phyloP scores from a whole-genome alignment of 1,139 yeast genomes.

The Cylindricascospora bacillispora region DNA sequence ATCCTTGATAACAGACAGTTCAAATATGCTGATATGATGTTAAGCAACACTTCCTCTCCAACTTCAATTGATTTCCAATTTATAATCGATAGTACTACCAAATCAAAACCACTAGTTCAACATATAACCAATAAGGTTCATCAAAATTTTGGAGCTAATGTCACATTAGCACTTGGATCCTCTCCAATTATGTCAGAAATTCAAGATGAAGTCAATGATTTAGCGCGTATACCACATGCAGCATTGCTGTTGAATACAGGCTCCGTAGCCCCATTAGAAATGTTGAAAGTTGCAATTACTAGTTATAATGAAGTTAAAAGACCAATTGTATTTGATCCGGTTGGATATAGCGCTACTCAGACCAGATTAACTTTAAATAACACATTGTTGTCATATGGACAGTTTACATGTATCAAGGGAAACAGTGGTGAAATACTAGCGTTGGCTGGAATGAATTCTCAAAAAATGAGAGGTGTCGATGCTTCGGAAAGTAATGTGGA shows the following conservation, averaged over 20 bases:
- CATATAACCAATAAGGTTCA: conserved; percentile 89
- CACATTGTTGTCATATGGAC: conserved; percentile 42
- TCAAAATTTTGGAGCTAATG: conserved; percentile 78
- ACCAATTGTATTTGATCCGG: conserved; percentile 79
- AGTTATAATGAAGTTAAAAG: conserved; percentile 45
- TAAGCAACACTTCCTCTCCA: conserved; percentile 4
- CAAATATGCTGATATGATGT: conserved; percentile 6
- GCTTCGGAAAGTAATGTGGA: conserved; percentile 31
- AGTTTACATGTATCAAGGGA: conserved; percentile 67
- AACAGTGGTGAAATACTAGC: conserved; percentile 71
- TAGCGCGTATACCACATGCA: conserved; percentile 42
- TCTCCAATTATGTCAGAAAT: conserved; percentile 91
- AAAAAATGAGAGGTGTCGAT: conserved; percentile 68
- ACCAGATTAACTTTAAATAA: conserved; percentile 41
- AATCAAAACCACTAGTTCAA: conserved; percentile 52
- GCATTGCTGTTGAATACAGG: conserved; percentile 68
- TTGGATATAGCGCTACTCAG: conserved; percentile 75
- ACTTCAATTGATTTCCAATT: conserved; percentile 5
- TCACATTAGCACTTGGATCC: conserved; percentile 74
- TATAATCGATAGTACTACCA: conserved; percentile 11
- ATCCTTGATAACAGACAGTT: conserved; percentile 10
- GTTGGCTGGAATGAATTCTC: conserved; percentile 28
- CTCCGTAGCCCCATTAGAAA: conserved; percentile 39
- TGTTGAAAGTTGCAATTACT: conserved; percentile 40
- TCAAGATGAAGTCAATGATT: conserved; percentile 51